Conservation (phyloP, 306 rosid species). For the Cicer cuneatum region DNA sequence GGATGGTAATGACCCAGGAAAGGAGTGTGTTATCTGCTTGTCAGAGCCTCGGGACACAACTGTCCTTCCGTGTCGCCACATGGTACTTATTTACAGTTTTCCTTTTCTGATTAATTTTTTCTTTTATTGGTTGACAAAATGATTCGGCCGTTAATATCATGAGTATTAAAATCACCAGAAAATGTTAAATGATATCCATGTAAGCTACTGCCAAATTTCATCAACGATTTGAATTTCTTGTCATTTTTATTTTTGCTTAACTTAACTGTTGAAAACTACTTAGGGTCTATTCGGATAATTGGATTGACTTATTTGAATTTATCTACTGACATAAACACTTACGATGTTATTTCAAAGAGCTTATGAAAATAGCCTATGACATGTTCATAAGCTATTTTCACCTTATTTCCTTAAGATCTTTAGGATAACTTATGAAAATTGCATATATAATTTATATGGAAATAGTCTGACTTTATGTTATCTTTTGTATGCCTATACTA, state of each 20-base stretch:
- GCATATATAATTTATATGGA: neutral
- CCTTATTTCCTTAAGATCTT: neutral
- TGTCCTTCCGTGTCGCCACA: conserved; percentile 97
- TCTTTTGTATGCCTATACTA: neutral
- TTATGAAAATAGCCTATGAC: neutral
- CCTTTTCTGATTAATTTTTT: conserved; percentile 24
- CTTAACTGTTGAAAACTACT: conserved; percentile 11
- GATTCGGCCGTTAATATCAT: conserved; percentile 20
- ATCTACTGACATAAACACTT: neutral
- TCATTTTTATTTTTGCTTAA: neutral
- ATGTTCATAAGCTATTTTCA: neutral
- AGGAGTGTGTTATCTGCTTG: conserved; percentile 97
- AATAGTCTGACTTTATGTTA: neutral
- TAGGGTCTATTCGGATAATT: neutral
- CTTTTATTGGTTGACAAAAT: conserved; percentile 21
- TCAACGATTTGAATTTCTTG: neutral
- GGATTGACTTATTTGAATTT: neutral
- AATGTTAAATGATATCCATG: conserved; percentile 10
- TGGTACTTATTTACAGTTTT: conserved; percentile 72
- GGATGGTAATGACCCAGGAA: conserved; percentile 90
- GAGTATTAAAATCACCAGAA: conserved; percentile 21
- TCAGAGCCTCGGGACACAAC: conserved; percentile 97
- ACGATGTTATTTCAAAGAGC: neutral
- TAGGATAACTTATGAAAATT: neutral
- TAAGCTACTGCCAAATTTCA: conserved; percentile 12